Percentiles rank a stretch among this genome's conserved stretches.
phyloP scores from a whole-genome alignment of 2,329 filamentous ascomycete genomes.

The Colletotrichum cuscutae region DNA sequence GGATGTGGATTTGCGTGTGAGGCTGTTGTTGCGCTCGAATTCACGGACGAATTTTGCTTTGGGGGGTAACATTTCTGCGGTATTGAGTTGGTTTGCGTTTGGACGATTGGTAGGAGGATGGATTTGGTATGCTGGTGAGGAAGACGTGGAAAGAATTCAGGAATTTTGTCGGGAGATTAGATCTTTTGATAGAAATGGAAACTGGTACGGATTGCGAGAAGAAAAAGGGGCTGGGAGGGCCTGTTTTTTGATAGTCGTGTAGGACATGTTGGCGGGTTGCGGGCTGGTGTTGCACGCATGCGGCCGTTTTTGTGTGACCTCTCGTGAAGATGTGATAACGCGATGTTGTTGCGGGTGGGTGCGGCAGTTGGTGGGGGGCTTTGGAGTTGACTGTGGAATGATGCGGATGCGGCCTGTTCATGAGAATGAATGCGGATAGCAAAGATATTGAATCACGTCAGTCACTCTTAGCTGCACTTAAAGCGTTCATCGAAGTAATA shows the following conservation, averaged over 20 bases:
- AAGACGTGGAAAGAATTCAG: neutral
- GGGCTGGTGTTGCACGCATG: neutral
- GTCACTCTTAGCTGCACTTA: too few species aligned
- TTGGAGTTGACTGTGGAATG: neutral
- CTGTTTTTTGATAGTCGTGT: neutral
- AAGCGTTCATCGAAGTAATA: too few species aligned
- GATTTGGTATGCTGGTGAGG: neutral
- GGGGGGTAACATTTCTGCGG: slow-evolving; percentile 11
- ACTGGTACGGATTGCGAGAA: neutral
- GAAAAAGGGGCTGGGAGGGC: neutral
- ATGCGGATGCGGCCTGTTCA: neutral
- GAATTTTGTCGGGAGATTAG: neutral
- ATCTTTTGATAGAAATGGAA: neutral
- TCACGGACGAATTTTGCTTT: slow-evolving; percentile 22
- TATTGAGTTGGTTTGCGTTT: too few species aligned
- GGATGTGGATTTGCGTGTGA: neutral
- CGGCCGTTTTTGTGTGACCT: neutral
- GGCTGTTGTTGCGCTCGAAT: neutral
- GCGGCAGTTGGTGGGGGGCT: neutral
- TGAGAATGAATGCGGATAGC: neutral
- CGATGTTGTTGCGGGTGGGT: neutral
- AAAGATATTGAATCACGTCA: neutral
- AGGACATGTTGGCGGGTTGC: neutral
- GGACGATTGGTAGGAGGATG: too few species aligned
- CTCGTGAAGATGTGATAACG: neutral